These are phyloP conservation scores for Cercospora canescens DNA, from an alignment of 2,329 filamentous ascomycete species.

Conservation along the genomic window DNA sequence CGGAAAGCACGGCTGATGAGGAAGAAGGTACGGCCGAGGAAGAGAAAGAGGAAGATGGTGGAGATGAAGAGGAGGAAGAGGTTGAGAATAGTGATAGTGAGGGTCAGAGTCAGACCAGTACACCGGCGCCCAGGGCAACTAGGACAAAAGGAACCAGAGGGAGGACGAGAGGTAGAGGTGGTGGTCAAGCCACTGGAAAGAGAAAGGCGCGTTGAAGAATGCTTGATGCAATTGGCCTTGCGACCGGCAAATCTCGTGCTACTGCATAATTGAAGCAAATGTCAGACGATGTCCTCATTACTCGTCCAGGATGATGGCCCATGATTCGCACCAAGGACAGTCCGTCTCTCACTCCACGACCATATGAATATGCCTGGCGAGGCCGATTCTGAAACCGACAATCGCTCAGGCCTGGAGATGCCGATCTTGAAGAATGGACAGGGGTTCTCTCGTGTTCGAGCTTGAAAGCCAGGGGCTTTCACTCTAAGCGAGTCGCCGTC, in stretches of 20 bases:
- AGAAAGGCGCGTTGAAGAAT: neutral
- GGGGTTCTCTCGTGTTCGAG: no score
- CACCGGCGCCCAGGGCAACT: slow-evolving; percentile 15
- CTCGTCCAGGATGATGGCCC: neutral
- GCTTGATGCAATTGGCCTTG: neutral
- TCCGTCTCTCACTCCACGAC: no score
- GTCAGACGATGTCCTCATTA: neutral
- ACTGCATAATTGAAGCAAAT: neutral
- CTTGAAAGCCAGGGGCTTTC: no score
- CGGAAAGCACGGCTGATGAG: slow-evolving; percentile 30
- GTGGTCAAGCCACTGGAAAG: neutral
- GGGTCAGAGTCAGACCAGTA: slow-evolving; percentile 21
- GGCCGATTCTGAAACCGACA: no score
- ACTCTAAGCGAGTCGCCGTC: no score
- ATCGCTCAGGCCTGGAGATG: no score
- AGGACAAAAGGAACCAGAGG: slow-evolving; percentile 12
- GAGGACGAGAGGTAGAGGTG: neutral
- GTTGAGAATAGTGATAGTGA: slow-evolving; percentile 26
- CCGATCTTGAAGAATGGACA: no score
- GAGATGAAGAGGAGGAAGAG: slow-evolving; percentile 27
- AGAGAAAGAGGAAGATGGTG: slow-evolving; percentile 27
- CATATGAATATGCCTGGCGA: no score
- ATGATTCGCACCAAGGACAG: neutral
- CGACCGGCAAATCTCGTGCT: neutral
- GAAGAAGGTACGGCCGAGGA: slow-evolving; percentile 28